Evolutionary conservation across 495 filamentous ascomycete species (phyloP), one percentile per base, ranked within the genome.

Genomic region (Neurospora terricola): DNA sequence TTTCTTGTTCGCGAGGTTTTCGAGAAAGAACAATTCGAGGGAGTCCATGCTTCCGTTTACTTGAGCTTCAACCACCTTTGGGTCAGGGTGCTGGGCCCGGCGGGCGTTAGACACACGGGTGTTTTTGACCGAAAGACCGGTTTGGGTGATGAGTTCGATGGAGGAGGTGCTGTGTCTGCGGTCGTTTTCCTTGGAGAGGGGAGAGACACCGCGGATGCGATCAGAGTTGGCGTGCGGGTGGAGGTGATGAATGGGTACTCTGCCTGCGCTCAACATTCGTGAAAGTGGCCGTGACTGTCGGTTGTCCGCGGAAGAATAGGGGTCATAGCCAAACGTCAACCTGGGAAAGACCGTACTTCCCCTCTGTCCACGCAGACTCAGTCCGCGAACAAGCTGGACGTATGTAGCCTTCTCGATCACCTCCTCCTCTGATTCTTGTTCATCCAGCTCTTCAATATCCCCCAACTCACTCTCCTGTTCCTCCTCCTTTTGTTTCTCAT

Each of bases 21-120:
- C 78, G 23, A 81, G 72, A 23, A 81, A 79, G 71, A 81, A 79
- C 0, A 71, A 23, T 8, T 81, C 77, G 0, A 81, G 74, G 0
- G 77, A 79, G 21, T 80, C 76, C 27, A 81, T 21, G 5, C 73
- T 75, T 2, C 72, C 48, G 1, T 66, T n/a, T 43, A 66, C 37
- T 5, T 73, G 66, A 14, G 48, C 39, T 2, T 69, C 73, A 18
- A 21, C 14, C 16, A 62, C 62, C 2, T 48, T 71, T 11, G 27
- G 54, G 2, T 34, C 54, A 9, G 27, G 14, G 10, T 70, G 69
- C 23, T 38, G 21, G 8, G 38, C 27, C 27, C 62, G 59, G 2
- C 78, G 69, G 11, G 66, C 70, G 18, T 74, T 73, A 3, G 69
- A 70, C 18, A 48, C 62, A 62, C 78, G 74, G 72, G 69, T 76